Base-by-base conservation (phyloP, 2,329 filamentous ascomycete genomes). In the Alternaria conjuncta region DNA sequence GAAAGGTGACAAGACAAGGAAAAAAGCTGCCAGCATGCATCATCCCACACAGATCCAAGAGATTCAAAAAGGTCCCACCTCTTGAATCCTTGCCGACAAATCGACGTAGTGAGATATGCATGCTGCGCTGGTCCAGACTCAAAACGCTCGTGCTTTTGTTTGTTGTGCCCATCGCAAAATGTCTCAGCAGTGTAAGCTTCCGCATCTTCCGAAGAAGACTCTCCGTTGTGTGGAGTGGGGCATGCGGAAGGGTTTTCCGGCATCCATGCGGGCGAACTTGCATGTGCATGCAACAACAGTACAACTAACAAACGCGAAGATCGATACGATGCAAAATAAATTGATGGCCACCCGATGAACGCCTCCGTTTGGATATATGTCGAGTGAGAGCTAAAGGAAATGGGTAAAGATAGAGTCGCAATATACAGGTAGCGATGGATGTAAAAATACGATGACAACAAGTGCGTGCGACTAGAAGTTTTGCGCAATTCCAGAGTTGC, bases 401-500 rank as follows among this genome's bases (percentile, higher is more conserved):
- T 43, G 36, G 51, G 60, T 30, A 18, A 32, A 55, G 57, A 58
- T 47, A 56, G 44, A 55, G 67, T 63, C 43, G 67, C 65, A 58
- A 70, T 70, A 49, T 70, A 70, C 67, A 70, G 58, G 47, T 68
- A 68, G 63, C 55, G 46, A 62, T 57, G 21, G 46, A 60, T 57
- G 61, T 46, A 55, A 51, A 63, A 6, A 46, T 20, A 44, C 4
- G 12, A 44, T 4, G 21, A 13, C 20, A 60, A 26, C 28, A 15
- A 21, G 54, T 51, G 32, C 55, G 45, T 15, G 43, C 50, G 53
- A 62, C 64, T 88, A 98, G 75, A 99, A 99, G 81, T 99, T 99
- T 82, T 98, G 96, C 30, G 96, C 92, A 74, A 99, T 97, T 63
- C 96, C 96, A 43, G 93, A 93, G 74, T 92, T 97, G 32, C 88